A percentile compares a stretch with the other conserved stretches of the same genome.
These are phyloP conservation scores for Aspergillus ochraceoroseus DNA, from an alignment of 2,329 filamentous ascomycete genomes.

Conservation along the genomic window DNA sequence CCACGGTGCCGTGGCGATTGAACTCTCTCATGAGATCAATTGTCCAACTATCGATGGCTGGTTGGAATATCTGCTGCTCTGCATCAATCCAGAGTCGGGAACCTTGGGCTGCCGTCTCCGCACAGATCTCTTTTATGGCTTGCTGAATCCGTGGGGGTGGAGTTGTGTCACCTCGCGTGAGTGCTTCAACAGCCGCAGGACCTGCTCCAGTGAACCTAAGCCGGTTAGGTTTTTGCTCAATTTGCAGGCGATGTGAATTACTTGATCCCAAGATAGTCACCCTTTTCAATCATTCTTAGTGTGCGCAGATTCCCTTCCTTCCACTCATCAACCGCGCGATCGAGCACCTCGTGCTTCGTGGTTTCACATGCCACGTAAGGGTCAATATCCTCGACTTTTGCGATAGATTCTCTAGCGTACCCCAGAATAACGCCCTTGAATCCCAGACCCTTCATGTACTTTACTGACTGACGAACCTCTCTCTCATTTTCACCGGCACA, in stretches of 20 bases:
- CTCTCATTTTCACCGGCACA: conserved; percentile 66
- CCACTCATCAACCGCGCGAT: conserved; percentile 43
- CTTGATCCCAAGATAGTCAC: conserved; percentile 46
- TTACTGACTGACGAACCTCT: conserved; percentile 39
- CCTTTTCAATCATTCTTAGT: conserved; percentile 41
- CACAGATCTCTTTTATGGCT: conserved; percentile 39
- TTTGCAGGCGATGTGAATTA: too few species aligned
- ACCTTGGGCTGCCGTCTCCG: conserved; percentile 31
- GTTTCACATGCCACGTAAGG: conserved; percentile 4
- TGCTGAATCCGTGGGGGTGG: conserved; percentile 34
- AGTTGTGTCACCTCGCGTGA: conserved; percentile 29
- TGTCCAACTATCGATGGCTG: conserved; percentile 45
- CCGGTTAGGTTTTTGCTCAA: too few species aligned
- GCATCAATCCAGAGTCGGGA: conserved; percentile 47
- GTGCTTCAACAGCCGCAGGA: conserved; percentile 33
- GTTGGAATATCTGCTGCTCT: conserved; percentile 46
- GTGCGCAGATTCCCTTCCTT: conserved; percentile 46
- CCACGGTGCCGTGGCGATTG: conserved; percentile 32
- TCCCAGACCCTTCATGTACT: conserved; percentile 41
- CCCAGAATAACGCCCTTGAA: conserved; percentile 48
- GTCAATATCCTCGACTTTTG: conserved; percentile 17
- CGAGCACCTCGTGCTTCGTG: conserved; percentile 13
- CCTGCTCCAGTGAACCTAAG: conserved; percentile 46
- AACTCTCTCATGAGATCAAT: conserved; percentile 45
- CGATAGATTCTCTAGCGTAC: conserved; percentile 45